Evolutionary conservation across 2,329 filamentous ascomycete genomes (phyloP).

Genomic region (Huntiella omanensis): DNA sequence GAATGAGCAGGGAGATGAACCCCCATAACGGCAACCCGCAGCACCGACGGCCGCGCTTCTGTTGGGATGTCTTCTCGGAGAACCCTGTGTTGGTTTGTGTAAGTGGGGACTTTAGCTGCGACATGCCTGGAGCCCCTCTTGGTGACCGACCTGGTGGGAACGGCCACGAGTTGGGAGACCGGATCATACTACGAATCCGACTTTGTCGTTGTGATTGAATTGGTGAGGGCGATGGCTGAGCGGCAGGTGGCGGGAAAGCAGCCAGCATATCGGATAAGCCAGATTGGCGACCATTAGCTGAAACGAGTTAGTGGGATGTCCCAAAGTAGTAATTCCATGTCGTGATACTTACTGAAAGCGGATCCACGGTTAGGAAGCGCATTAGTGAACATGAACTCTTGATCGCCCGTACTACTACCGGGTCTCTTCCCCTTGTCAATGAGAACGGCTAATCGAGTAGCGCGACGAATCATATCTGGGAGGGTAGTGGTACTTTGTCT

Average conservation of each 20-base stretch:
- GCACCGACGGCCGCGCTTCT: constrained; percentile 38
- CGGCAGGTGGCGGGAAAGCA: constrained; percentile 42
- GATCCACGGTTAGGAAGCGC: constrained; percentile 15
- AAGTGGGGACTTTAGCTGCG: constrained; percentile 7
- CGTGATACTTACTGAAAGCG: neutral
- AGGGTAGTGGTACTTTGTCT: constrained; percentile 83
- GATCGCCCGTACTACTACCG: constrained; percentile 36
- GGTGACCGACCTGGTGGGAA: constrained; percentile 18
- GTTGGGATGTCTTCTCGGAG: constrained; percentile 9
- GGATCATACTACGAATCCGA: constrained; percentile 25
- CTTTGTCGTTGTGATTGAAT: constrained; percentile 18
- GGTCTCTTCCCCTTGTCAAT: constrained; percentile 62
- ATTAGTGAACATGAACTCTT: constrained; percentile 30
- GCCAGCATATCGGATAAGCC: constrained; percentile 46
- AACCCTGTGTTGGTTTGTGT: constrained; percentile 3
- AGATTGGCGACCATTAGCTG: constrained; percentile 27
- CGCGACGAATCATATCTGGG: constrained; percentile 74
- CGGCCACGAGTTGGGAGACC: constrained; percentile 28
- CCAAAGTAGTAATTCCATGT: neutral
- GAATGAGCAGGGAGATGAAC: constrained; percentile 45
- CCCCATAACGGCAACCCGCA: constrained; percentile 72
- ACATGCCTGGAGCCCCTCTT: constrained; percentile 3
- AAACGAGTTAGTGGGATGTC: neutral
- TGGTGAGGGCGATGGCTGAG: neutral
- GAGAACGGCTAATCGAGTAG: constrained; percentile 70